Conservation (phyloP, 2,329 filamentous ascomycete species). For the Trichoderma koningiopsis region DNA sequence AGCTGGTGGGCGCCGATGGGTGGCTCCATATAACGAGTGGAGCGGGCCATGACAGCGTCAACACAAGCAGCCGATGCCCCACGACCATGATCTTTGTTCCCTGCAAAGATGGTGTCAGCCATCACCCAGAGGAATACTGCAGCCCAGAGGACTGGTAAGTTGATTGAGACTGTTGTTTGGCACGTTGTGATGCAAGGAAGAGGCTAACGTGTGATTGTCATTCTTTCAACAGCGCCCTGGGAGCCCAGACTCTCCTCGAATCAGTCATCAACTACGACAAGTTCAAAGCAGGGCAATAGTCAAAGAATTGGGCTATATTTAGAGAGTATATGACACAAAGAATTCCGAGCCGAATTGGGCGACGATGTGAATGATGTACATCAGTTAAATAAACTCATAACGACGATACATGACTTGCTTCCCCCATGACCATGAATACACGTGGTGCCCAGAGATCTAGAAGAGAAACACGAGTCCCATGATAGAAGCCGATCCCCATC, state of each 20-base stretch:
- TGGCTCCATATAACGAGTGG: constrained; percentile 41
- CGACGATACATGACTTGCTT: neutral
- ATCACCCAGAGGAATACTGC: constrained; percentile 42
- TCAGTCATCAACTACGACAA: constrained; percentile 32
- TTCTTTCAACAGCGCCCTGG: constrained; percentile 29
- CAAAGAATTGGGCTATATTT: neutral
- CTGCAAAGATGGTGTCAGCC: constrained; percentile 42
- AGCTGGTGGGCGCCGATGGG: constrained; percentile 52
- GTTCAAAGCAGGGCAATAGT: neutral
- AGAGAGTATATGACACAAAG: neutral
- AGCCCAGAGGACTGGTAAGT: constrained; percentile 40
- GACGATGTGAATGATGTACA: neutral
- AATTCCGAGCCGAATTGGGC: neutral
- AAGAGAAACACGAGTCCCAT: neutral
- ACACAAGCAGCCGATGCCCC: constrained; percentile 38
- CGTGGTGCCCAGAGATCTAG: neutral
- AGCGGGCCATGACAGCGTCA: constrained; percentile 44
- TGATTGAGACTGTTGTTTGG: too few species aligned
- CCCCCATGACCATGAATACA: neutral
- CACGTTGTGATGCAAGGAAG: too few species aligned
- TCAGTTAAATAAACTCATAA: neutral
- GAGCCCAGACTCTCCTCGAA: constrained; percentile 36
- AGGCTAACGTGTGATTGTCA: neutral
- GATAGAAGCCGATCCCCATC: too few species aligned
- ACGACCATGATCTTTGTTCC: constrained; percentile 46